Evolutionary conservation across 2,329 filamentous ascomycete species (phyloP).

Genomic region (Pseudocercospora fuligena): DNA sequence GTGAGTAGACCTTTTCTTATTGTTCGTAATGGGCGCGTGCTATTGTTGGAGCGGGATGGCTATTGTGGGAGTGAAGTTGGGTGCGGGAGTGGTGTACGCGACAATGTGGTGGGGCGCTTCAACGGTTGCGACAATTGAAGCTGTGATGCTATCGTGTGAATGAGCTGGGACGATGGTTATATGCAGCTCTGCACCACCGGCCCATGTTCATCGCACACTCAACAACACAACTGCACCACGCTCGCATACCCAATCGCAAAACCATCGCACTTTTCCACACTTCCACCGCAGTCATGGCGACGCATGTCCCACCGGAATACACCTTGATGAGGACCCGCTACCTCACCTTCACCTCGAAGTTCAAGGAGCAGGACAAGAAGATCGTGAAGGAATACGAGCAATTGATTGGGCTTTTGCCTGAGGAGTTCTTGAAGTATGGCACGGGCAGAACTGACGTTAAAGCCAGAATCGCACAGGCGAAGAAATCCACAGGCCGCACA

Average conservation of each 20-base stretch:
- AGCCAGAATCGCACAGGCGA: constrained; percentile 25
- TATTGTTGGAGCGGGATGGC: constrained; percentile 4
- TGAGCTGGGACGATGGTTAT: not conserved
- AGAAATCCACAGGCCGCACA: constrained; percentile 20
- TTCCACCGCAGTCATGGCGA: not conserved
- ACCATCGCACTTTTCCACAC: not conserved
- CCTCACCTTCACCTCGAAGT: not conserved
- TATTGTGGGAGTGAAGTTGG: not conserved
- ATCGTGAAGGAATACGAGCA: constrained; percentile 2
- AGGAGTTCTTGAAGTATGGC: constrained; percentile 1
- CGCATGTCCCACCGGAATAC: not conserved
- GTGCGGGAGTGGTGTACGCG: not conserved
- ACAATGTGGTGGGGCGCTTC: constrained; percentile 11
- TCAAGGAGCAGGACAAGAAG: constrained; percentile 1
- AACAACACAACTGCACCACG: not conserved
- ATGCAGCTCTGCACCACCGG: not conserved
- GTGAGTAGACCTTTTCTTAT: constrained; percentile 33
- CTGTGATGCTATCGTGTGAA: constrained; percentile 4
- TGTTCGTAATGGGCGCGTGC: constrained; percentile 17
- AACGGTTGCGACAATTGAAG: constrained; percentile 9
- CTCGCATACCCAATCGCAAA: not conserved
- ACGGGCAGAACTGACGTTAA: constrained; percentile 15
- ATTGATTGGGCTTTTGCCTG: constrained; percentile 1
- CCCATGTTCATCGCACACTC: not conserved
- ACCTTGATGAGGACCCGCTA: not conserved